Percentiles rank a stretch among this genome's conserved stretches.
phyloP scores from a whole-genome alignment of 1,139 yeast species.

The Kodamaea ohmeri region DNA sequence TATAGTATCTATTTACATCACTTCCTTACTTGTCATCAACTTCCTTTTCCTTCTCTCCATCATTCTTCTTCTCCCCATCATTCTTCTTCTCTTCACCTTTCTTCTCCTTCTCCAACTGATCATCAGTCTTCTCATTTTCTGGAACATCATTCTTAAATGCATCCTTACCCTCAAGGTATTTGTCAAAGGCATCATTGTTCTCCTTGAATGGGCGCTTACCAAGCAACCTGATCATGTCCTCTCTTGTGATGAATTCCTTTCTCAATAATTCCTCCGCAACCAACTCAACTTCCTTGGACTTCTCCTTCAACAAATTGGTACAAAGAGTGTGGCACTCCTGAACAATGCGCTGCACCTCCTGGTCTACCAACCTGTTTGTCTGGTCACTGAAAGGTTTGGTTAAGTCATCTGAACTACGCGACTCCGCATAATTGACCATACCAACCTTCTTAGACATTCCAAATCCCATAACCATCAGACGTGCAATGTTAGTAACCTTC shows the following conservation, averaged over 20 bases:
- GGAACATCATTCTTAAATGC: slow-evolving; percentile 35
- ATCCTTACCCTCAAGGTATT: slow-evolving; percentile 55
- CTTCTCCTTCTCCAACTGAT: slow-evolving; percentile 14
- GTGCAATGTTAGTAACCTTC: slow-evolving; percentile 93
- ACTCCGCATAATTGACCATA: slow-evolving; percentile 62
- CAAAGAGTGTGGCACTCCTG: slow-evolving; percentile 75
- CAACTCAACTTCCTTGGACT: slow-evolving; percentile 67
- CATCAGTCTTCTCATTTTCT: slow-evolving; percentile 20
- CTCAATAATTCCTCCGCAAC: slow-evolving; percentile 83
- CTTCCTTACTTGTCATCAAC: neutral
- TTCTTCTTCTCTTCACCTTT: slow-evolving; percentile 16
- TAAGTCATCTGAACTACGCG: slow-evolving; percentile 57
- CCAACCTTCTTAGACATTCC: slow-evolving; percentile 93
- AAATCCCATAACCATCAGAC: slow-evolving; percentile 83
- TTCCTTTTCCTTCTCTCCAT: slow-evolving; percentile 1
- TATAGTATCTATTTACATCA: too few relatives aligned
- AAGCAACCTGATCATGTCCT: slow-evolving; percentile 81
- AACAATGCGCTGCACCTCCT: slow-evolving; percentile 79
- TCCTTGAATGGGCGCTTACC: slow-evolving; percentile 93
- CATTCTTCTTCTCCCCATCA: too few relatives aligned
- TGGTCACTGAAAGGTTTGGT: slow-evolving; percentile 91
- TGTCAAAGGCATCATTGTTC: slow-evolving; percentile 89
- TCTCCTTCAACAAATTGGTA: slow-evolving; percentile 62
- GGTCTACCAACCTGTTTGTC: slow-evolving; percentile 77
- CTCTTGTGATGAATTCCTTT: slow-evolving; percentile 86